Percentiles rank a stretch among this genome's conserved stretches.
These are phyloP conservation scores for Aspergillus unguis DNA, from an alignment of 2,329 filamentous ascomycete species.

Conservation along the genomic window DNA sequence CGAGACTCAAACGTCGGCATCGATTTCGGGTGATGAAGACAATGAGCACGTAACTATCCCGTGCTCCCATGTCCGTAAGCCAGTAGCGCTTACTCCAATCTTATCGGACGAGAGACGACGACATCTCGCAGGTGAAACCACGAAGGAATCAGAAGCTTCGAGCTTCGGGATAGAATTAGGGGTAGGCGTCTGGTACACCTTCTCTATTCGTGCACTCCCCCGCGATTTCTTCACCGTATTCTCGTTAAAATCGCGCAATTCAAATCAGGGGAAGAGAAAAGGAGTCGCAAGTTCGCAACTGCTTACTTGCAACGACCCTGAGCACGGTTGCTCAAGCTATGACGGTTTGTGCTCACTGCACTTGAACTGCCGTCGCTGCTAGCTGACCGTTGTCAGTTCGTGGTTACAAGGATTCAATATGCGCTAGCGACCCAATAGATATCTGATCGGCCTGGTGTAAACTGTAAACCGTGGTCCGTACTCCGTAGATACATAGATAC, in stretches of 20 bases:
- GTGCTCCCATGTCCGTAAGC: not conserved
- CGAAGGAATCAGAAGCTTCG: not conserved
- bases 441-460: not conserved
- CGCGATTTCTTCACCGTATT: not conserved
- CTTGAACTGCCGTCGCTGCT: too few species aligned
- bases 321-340: not conserved
- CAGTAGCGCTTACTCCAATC: not conserved
- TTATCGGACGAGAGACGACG: not conserved
- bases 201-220: not conserved
- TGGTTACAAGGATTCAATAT: not conserved
- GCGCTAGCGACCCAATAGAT: not conserved
- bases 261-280: not conserved
- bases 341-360: not conserved
- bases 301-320: not conserved
- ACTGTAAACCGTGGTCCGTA: not conserved
- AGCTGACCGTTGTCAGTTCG: too few species aligned
- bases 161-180: not conserved
- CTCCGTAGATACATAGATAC: too few species aligned
- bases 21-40: too few species aligned
- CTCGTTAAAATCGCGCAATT: not conserved
- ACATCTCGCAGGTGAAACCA: not conserved
- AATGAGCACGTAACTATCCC: too few species aligned
- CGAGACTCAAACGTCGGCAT: too few species aligned
- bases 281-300: not conserved
- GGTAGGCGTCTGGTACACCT: not conserved